phyloP scores from a whole-genome alignment of 805 yeast genomes.

The Scheffersomyces lignosus region DNA sequence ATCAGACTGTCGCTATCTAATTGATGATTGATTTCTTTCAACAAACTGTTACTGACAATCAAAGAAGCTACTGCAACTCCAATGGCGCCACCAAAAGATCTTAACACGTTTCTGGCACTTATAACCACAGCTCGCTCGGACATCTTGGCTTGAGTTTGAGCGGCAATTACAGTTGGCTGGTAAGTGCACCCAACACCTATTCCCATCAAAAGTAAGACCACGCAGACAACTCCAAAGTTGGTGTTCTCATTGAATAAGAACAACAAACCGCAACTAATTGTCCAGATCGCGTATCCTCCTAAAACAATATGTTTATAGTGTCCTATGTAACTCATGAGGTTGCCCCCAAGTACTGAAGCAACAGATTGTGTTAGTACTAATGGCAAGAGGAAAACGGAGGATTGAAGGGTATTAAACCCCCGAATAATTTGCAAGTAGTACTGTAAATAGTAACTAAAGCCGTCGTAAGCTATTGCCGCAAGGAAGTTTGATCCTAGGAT shows the following conservation, averaged over 20 bases:
- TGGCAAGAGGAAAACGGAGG: slow-evolving; percentile 22
- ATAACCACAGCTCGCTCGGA: slow-evolving; percentile 37
- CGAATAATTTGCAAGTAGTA: slow-evolving; percentile 26
- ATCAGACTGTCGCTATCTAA: no score
- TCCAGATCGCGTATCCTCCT: slow-evolving; percentile 24
- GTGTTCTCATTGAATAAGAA: slow-evolving; percentile 19
- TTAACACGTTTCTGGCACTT: slow-evolving; percentile 30
- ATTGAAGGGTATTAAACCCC: slow-evolving; percentile 17
- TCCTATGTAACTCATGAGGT: slow-evolving; percentile 16
- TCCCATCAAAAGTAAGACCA: slow-evolving; percentile 18
- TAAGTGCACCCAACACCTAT: slow-evolving; percentile 22
- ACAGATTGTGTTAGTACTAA: slow-evolving; percentile 22
- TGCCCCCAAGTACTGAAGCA: slow-evolving; percentile 20
- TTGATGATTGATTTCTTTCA: slow-evolving; percentile 17
- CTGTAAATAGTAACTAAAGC: slow-evolving; percentile 22
- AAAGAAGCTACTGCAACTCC: slow-evolving; percentile 32
- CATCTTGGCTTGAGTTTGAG: slow-evolving; percentile 27
- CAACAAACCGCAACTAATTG: slow-evolving; percentile 22
- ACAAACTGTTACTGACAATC: slow-evolving; percentile 26
- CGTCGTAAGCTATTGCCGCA: slow-evolving; percentile 27
- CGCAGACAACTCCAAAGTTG: slow-evolving; percentile 25
- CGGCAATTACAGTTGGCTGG: slow-evolving; percentile 27
- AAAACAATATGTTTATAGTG: slow-evolving; percentile 17
- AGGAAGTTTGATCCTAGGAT: slow-evolving; percentile 23
- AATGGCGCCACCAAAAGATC: slow-evolving; percentile 36